Evolutionary conservation across 306 rosid species (phyloP), one percentile per base, ranked within the genome.

Genomic region (Corylus heterophylla): DNA sequence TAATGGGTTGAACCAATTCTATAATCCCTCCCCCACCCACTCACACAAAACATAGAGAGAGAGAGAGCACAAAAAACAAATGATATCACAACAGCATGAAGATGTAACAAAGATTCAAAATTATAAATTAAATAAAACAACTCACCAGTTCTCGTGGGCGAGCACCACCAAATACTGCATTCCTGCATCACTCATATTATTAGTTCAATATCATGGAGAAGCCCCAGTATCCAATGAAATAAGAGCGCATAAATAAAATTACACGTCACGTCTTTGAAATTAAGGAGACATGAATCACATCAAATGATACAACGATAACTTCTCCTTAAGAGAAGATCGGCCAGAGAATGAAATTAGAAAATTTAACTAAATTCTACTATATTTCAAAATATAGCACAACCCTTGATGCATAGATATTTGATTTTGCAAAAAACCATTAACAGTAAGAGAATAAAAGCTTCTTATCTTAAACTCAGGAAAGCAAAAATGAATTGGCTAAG

Each of bases 111-210:
- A 55, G 61, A 73, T 78, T 69, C 18, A 13, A 17, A 67, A 71
- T 68, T 74, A 39, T 1, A 70, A 17, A 59, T 55, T 56, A 49
- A 4, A 71, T 54, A 31, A 10, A 58, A n/a, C n/a, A n/a, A 85
- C 93, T 85, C 86, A 93, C 99, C 68, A 91, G 87, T 80, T 96
- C 99, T 71, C 99, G 90, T 2, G 99, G 99, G 44, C 99, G 97
- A 85, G 99, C 98, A 82, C 98, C 99, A 77, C 99, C 98, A 87
- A 93, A 96, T 83, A 96, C 80, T n/a, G 89, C 82, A 76, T 84
- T 88, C 96, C 99, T 96, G 92, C 91, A 91, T 62, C 74, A 82
- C 73, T 80, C 73, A 83, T 63, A 74, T 51, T 48, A 77, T 35
- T 75, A 51, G 77, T 71, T 69, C 55, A 80, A 82, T 80, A 72